A percentile compares a stretch with the other conserved stretches of the same genome.
Conservation (phyloP, 495 filamentous ascomycete species). For the Hypoxylon crocopeplum region DNA sequence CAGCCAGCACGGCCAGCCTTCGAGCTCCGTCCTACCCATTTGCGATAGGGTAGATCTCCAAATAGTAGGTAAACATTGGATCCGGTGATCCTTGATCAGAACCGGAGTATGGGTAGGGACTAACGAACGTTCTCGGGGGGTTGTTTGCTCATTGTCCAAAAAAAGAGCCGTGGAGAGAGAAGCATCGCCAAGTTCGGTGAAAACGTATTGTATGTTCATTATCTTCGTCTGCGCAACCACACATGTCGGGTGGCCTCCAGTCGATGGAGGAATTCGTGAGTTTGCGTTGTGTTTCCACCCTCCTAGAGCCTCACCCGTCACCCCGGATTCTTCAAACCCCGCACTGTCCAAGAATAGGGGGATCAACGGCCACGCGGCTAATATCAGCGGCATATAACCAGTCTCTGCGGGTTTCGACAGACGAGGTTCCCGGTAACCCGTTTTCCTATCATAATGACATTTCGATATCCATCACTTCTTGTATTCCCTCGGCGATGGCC, state of each 20-base stretch:
- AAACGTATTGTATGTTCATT: conserved; percentile 23
- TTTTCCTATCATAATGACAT: conserved; percentile 49
- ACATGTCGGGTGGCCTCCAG: conserved; percentile 14
- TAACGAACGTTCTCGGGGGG: conserved; percentile 25
- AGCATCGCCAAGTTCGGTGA: conserved; percentile 13
- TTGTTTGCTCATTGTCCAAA: conserved; percentile 17
- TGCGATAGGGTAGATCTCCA: conserved; percentile 4
- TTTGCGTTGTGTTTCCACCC: conserved; percentile 11
- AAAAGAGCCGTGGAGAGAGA: conserved; percentile 15
- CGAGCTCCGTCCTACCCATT: too few species aligned
- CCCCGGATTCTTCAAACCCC: conserved; percentile 33
- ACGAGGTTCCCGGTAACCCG: conserved; percentile 30
- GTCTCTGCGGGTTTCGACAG: conserved; percentile 24
- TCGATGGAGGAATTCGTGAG: conserved; percentile 11
- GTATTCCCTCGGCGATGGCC: conserved; percentile 73
- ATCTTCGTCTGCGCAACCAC: conserved; percentile 2
- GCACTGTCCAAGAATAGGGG: conserved; percentile 30
- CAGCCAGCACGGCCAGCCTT: too few species aligned
- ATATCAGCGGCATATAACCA: conserved; percentile 35
- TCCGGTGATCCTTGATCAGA: conserved; percentile 4
- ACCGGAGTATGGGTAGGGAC: conserved; percentile 8
- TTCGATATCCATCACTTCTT: conserved; percentile 68
- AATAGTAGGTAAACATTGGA: conserved; percentile 17
- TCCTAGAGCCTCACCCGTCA: conserved; percentile 38
- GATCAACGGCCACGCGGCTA: conserved; percentile 36